phyloP scores from a whole-genome alignment of 2,329 filamentous ascomycete genomes.

The Corinectria fuckeliana region DNA sequence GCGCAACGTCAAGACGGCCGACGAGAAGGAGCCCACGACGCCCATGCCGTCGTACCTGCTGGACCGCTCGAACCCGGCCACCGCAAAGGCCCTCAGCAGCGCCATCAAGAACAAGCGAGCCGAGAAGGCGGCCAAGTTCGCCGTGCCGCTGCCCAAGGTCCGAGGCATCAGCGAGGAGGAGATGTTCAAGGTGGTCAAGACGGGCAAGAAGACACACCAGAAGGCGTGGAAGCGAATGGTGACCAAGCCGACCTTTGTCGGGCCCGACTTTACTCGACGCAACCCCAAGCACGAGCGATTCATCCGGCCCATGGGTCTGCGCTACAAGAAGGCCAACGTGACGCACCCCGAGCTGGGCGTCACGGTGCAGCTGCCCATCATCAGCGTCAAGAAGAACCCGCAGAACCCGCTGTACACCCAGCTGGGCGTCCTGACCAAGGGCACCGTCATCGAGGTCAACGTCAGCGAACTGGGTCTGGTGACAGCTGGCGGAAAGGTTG shows the following conservation, averaged over 20 bases:
- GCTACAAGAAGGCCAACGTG: constrained; percentile 61
- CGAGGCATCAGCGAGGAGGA: constrained; percentile 91
- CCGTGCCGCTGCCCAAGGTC: constrained; percentile 91
- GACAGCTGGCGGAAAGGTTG: constrained; percentile 89
- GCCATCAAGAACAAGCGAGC: constrained; percentile 95
- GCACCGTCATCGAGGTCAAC: constrained; percentile 85
- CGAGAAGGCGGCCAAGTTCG: constrained; percentile 94
- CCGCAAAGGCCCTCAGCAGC: constrained; percentile 74
- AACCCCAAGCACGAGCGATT: constrained; percentile 79
- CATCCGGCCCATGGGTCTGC: constrained; percentile 57
- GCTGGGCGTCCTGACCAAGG: constrained; percentile 86
- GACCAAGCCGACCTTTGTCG: constrained; percentile 75
- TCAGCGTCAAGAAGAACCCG: constrained; percentile 71
- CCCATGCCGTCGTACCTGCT: constrained; percentile 93
- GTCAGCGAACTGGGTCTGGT: constrained; percentile 90
- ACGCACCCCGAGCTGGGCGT: constrained; percentile 81
- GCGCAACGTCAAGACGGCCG: constrained; percentile 89
- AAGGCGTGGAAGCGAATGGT: constrained; percentile 79
- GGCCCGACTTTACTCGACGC: constrained; percentile 84
- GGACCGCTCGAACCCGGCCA: constrained; percentile 71
- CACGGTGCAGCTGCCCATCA: constrained; percentile 85
- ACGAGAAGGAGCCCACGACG: constrained; percentile 78
- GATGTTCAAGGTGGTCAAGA: constrained; percentile 97
- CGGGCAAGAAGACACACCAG: constrained; percentile 91
- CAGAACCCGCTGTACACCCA: constrained; percentile 92